Evolutionary conservation across 1,139 yeast species (phyloP), one percentile per base, ranked within the genome.

Genomic region (Saccharomyces hybrid): DNA sequence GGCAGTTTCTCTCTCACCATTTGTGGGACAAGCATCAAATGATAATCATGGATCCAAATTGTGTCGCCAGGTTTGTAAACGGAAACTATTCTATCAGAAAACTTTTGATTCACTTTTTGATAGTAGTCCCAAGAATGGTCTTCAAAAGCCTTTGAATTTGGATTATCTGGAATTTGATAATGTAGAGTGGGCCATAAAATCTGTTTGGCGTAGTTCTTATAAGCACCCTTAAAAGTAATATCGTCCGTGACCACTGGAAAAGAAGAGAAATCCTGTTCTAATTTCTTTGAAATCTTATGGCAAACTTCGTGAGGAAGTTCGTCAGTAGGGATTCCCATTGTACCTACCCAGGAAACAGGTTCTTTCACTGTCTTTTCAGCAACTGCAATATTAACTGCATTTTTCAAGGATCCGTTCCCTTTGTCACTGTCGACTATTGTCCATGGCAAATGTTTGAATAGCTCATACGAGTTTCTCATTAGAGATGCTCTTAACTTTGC

Each of bases 151-250:
- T 89, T 89, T 1, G 95, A 84, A 62, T 86, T 87, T 50, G 96
- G 95, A 63, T 89, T 84, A 68, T 91, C 97, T 0, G 97, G 97
- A 47, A 90, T 88, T 69, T 91, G 96, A 67, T 91, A 91, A 67
- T 91, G 98, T 58, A 91, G 76, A 2, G 96, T 87, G 25, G 98
- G 98, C 97, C 97, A 91, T 57, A 91, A 74, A 44, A 91, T 86
- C 64, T 89, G 93, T 68, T 91, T 91, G 68, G 96, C 90, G 66
- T 85, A 91, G 46, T 88, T 86, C 55, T 81, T 80, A 70, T 91
- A 91, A 65, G 88, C 95, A 8, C 96, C 96, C 61, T 85, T 85
- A 64, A 88, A 87, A 0, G 88, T 82, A 23, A 79, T 70, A 68
- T 91, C 96, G 58, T 79, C 78, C 1, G 90, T 84, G 61, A 80